phyloP scores from a whole-genome alignment of 2,329 filamentous ascomycete genomes.

The Pyrenophora graminea region DNA sequence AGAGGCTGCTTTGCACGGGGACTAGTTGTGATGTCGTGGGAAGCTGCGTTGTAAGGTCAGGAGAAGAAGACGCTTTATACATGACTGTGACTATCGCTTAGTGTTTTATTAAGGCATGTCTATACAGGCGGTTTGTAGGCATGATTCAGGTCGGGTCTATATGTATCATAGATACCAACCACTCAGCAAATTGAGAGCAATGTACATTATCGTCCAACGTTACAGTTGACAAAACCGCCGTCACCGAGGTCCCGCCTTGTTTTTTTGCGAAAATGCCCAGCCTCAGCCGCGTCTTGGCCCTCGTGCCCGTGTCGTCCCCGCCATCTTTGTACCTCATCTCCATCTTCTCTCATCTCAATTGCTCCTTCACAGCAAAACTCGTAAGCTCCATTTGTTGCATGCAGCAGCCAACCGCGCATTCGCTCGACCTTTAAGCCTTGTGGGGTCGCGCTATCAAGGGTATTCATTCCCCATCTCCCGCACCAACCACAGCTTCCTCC shows the following conservation, averaged over 20 bases:
- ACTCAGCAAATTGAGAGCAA: too few relatives aligned
- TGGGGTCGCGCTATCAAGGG: neutral
- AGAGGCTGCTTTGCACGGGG: constrained; percentile 55
- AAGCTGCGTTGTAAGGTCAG: too few relatives aligned
- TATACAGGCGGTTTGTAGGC: too few relatives aligned
- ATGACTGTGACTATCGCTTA: too few relatives aligned
- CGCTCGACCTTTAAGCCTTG: neutral
- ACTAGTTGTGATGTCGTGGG: constrained; percentile 35
- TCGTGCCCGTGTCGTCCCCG: constrained; percentile 8
- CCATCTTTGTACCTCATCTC: constrained; percentile 8
- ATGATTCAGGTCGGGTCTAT: too few relatives aligned
- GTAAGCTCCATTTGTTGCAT: neutral
- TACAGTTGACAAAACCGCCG: neutral
- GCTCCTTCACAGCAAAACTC: neutral
- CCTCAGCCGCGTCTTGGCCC: constrained; percentile 7
- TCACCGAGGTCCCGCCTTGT: constrained; percentile 3
- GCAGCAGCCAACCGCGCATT: neutral
- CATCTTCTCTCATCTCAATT: neutral
- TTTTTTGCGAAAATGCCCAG: constrained; percentile 2
- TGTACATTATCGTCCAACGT: too few relatives aligned
- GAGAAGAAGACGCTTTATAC: too few relatives aligned
- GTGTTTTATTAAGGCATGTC: too few relatives aligned
- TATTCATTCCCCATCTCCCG: neutral
- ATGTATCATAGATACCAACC: too few relatives aligned
- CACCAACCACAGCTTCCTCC: neutral